Base-by-base conservation (phyloP, 2,329 filamentous ascomycete genomes). In the Ophiostoma fasciatum region DNA sequence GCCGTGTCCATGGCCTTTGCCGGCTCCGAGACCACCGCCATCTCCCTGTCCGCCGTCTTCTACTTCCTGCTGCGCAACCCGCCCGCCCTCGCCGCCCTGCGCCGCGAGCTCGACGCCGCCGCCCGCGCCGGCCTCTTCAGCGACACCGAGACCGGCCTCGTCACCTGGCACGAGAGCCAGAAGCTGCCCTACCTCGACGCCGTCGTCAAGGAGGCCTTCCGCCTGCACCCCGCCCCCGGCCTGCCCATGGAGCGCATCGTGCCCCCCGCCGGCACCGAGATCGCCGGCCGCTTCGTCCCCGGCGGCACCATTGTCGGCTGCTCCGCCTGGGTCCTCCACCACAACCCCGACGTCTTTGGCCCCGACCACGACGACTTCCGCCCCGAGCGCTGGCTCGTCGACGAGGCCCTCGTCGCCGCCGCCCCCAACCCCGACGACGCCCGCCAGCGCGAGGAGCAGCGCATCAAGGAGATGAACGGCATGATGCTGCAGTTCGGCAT, bases 11-110 rank as follows among this genome's bases (percentile, higher is more conserved):
- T 82, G 77, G 68, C 68, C 0, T 73, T 80, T 46, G 82, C 82
- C 1, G 81, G 82, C 4, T 78, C 72, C 3, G 82, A 90, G 54
- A 88, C 82, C 1, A 88, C 82, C 0, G 81, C 78, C 27, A 87
- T 87, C 49, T 74, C 70, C 7, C 63, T 87, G 0, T 70, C 71
- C 6, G 66, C 74, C 7, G 68, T 85, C 0, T 82, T 88, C 48
- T 87, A 87, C 56, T 76, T 74, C 52, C 57, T 87, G 4, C 62
- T 85, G 25, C 76, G 75, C 48, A 70, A 74, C 46, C 74, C 75
- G 0, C 26, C 45, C 0, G 63, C 63, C 12, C 68, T 80, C 41
- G 49, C 53, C 4, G 65, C 64, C 27, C 57, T 83, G 36, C 66
- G 69, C 48, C 46, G 56, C 2, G 80, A 85, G 51, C 53, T 85